Evolutionary conservation across 306 rosid species (phyloP), one percentile per base, ranked within the genome.

Genomic region (Fragaria nilgerrensis): DNA sequence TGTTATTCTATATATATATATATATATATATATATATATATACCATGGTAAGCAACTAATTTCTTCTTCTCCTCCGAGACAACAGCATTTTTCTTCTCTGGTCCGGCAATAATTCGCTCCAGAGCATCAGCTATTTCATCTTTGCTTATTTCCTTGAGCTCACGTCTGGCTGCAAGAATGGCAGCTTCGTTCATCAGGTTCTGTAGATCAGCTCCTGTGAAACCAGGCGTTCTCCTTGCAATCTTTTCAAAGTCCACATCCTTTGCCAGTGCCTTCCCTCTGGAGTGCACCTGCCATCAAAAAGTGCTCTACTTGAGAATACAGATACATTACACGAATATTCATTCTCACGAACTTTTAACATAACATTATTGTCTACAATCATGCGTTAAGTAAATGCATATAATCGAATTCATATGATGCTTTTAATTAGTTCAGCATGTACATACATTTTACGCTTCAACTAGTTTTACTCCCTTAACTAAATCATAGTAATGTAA

Each of bases 151-250:
- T 95, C 99, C 84, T 95, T 95, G 70, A 95, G 96, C 66, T 95
- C 97, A 23, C 99, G 97, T 90, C 99, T 85, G 53, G 99, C 99
- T 36, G 99, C 97, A 64, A 95, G 97, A 87, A 92, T 95, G 80
- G 99, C 99, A 34, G 99, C 99, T 78, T 95, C 99, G 15, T 95
- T 95, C 99, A 95, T 95, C 88, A 95, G 82, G 86, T 95, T 95
- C 86, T 95, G 92, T 59, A 88, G 49, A 82, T 88, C 90, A 69
- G 92, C 90, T 25, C 92, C 90, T 2, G 99, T 95, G 86, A 95
- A 95, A 27, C 99, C 99, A 1, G 97, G 97, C 34, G 99, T 95
- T 87, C 99, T 89, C 85, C 99, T 87, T 0, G 99, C 90, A 83
- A 95, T 92, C 85, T 92, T 95, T 1, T 95, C 98, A 53, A 95